Evolutionary conservation across 768 basidiomycete genomes (phyloP).

Genomic region (Leccinum barrowsii): DNA sequence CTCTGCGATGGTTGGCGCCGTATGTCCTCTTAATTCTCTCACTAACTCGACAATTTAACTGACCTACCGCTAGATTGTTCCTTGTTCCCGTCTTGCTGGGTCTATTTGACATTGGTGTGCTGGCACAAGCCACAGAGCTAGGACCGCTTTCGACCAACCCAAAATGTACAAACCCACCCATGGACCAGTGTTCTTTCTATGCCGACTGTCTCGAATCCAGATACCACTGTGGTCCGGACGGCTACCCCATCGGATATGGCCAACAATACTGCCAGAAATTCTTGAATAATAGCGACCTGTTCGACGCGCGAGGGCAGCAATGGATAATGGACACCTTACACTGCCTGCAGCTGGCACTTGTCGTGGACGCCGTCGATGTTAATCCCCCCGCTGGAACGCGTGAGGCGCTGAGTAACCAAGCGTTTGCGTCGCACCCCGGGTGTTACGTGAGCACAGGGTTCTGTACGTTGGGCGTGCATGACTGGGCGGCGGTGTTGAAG

Average conservation of each 20-base stretch:
- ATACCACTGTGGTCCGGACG: neutral
- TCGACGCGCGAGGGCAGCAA: neutral
- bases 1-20: neutral
- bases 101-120: neutral
- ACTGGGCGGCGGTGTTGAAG: slow-evolving; percentile 37
- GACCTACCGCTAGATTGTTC: neutral
- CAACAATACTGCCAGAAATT: neutral
- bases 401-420: neutral
- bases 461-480: slow-evolving; percentile 33
- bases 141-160: neutral
- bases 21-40: neutral
- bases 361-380: slow-evolving; percentile 32
- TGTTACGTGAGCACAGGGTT: slow-evolving; percentile 33
- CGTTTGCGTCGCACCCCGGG: neutral
- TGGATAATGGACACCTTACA: neutral
- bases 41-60: neutral
- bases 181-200: slow-evolving; percentile 35
- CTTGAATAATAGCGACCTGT: neutral
- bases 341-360: slow-evolving; percentile 21
- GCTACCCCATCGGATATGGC: neutral
- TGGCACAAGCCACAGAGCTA: neutral
- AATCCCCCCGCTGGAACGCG: slow-evolving; percentile 1
- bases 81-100: neutral
- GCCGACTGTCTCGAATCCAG: neutral
- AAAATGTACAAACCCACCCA: slow-evolving; percentile 31